These are phyloP conservation scores for Fusarium sp. DNA, from an alignment of 2,329 filamentous ascomycete species.

Conservation along the genomic window DNA sequence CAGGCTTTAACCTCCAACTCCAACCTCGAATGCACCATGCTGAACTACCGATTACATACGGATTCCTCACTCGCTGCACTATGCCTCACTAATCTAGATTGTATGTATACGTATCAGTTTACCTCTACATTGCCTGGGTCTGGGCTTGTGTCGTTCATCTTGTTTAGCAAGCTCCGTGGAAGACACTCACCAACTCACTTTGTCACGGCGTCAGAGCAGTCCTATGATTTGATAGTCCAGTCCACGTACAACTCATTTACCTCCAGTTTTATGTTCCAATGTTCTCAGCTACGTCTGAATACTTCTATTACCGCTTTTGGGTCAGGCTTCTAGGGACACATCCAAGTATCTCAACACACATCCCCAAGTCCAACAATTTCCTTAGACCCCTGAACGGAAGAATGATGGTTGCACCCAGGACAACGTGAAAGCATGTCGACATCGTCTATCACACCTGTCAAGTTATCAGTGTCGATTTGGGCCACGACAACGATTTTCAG, in stretches of 20 bases:
- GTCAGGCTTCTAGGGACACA: not conserved
- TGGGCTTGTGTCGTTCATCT: not conserved
- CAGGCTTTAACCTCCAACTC: not conserved
- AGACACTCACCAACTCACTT: not conserved
- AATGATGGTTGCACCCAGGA: not conserved
- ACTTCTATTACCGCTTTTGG: not conserved
- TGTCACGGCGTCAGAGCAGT: not conserved
- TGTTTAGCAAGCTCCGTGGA: not conserved
- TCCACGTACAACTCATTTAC: not conserved
- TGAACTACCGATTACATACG: not conserved
- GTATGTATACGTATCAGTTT: too few species aligned
- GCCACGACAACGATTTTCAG: conserved; percentile 37
- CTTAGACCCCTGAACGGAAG: not conserved
- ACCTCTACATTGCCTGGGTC: not conserved
- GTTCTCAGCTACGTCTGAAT: not conserved
- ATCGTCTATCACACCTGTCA: conserved; percentile 29
- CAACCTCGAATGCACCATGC: not conserved
- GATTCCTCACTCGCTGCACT: not conserved
- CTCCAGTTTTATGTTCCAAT: not conserved
- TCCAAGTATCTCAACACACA: conserved; percentile 8
- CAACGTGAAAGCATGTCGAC: conserved; percentile 12
- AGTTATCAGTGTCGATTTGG: conserved; percentile 16
- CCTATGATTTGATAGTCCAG: not conserved
- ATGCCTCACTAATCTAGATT: too few species aligned
- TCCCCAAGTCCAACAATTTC: not conserved